Evolutionary conservation across 2,329 filamentous ascomycete species (phyloP), one percentile per base, ranked within the genome.

Genomic region (Fusarium liriodendri): DNA sequence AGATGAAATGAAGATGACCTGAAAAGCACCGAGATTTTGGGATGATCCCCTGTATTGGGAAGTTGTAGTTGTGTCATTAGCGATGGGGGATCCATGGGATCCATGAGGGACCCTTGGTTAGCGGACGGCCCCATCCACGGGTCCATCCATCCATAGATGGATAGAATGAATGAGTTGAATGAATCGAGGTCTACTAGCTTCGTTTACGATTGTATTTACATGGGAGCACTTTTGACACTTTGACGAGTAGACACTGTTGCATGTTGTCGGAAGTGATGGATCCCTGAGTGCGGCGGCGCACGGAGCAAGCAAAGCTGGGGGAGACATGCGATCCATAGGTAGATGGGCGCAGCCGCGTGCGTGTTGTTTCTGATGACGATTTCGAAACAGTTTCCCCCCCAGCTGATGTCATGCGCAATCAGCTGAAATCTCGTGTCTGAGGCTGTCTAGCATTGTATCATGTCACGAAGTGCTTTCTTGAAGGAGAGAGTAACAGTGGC

Each of bases 151-250:
- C 35, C 35, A 37, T 38, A 38, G 37, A 38, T 45, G 22, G 40
- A 22, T 47, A 16, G 47, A 50, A 27, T 25, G 45, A 52, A n/a
- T 32, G 45, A 50, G 10, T 25, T 50, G 47, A 52, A 52, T 52
- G 25, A 52, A 52, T 27, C 47, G 27, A 27, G 25, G 27, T 55
- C 60, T 27, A 27, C 25, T 72, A 55, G 70, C 66, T 42, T 71
- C 62, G 29, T 50, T 29, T 29, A n/a, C 45, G 11, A 47, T 14
- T 45, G 45, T 50, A 32, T 64, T 50, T 29, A 55, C 33, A 54
- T 67, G 40, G 63, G 55, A 47, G 47, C 42, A 59, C 54, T 60
- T 73, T 71, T 52, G 62, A 47, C 63, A 73, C 67, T 58, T 73
- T n/a, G 64, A 71, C 54, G 37, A 62, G 20, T 47, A 67, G 38